phyloP scores from a whole-genome alignment of 192 early-diverging fungal species.

The Podila epigama region DNA sequence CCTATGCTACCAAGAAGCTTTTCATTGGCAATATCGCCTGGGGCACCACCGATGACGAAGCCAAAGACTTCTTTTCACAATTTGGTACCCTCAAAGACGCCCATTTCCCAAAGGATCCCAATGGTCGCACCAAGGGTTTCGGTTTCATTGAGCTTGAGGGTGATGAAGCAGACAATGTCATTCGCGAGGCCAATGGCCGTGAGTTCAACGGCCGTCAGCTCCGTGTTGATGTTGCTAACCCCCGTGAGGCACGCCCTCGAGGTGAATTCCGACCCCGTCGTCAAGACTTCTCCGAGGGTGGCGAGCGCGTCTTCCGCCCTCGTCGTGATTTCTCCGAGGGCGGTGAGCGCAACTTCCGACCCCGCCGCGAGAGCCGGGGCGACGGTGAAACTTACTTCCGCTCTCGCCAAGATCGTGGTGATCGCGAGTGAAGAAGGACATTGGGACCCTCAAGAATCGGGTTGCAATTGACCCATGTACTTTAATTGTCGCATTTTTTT shows the following conservation, averaged over 20 bases:
- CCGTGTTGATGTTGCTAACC: slow-evolving; percentile 20
- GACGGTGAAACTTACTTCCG: slow-evolving; percentile 7
- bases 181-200: slow-evolving; percentile 24
- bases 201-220: slow-evolving; percentile 42
- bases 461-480: too few species aligned
- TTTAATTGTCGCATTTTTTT: too few species aligned
- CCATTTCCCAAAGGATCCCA: slow-evolving; percentile 33
- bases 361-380: slow-evolving; percentile 9
- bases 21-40: slow-evolving; percentile 47
- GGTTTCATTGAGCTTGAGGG: slow-evolving; percentile 41
- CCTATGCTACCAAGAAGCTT: slow-evolving; percentile 47
- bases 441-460: not conserved
- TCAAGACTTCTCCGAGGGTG: slow-evolving; percentile 6
- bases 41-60: slow-evolving; percentile 43
- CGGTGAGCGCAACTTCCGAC: slow-evolving; percentile 16
- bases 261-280: slow-evolving; percentile 35
- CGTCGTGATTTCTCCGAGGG: not conserved
- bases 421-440: slow-evolving; percentile 23
- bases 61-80: slow-evolving; percentile 22
- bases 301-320: not conserved
- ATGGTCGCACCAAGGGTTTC: slow-evolving; percentile 42
- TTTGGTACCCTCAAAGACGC: slow-evolving; percentile 22
- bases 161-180: slow-evolving; percentile 13
- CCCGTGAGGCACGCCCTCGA: slow-evolving; percentile 8
- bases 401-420: slow-evolving; percentile 1